Evolutionary conservation across 495 filamentous ascomycete genomes (phyloP).

Genomic region (Daldinia grandis): DNA sequence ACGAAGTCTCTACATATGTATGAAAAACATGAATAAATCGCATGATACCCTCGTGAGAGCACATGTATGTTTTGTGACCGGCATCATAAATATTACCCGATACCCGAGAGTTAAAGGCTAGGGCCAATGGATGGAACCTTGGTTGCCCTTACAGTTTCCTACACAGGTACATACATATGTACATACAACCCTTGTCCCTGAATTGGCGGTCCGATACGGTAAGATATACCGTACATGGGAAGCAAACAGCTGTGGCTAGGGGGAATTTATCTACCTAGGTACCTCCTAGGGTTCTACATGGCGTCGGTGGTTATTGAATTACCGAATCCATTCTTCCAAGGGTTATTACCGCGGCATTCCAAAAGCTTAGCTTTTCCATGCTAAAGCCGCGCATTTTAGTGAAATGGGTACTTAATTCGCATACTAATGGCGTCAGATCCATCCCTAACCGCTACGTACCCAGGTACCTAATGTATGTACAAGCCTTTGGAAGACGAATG

Average conservation of each 20-base stretch:
- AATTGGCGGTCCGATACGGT: constrained; percentile 18
- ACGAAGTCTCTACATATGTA: neutral
- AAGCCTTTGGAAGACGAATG: constrained; percentile 10
- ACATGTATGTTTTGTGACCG: constrained; percentile 11
- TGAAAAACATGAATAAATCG: too few relatives aligned
- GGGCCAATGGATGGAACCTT: constrained; percentile 24
- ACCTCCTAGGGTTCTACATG: too few relatives aligned
- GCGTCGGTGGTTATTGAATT: constrained; percentile 25
- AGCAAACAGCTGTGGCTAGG: constrained; percentile 13
- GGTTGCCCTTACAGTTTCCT: neutral
- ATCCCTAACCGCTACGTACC: constrained; percentile 3
- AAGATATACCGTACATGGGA: constrained; percentile 1
- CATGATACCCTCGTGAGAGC: constrained; percentile 19
- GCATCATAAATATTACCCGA: constrained; percentile 32
- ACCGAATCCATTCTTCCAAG: constrained; percentile 18
- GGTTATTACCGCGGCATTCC: constrained; percentile 31
- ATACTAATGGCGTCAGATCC: constrained; percentile 23
- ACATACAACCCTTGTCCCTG: constrained; percentile 16
- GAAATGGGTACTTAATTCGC: constrained; percentile 19
- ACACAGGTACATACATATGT: too few relatives aligned
- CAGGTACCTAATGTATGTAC: too few relatives aligned
- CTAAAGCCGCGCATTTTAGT: constrained; percentile 1
- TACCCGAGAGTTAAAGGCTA: constrained; percentile 23
- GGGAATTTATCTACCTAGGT: too few relatives aligned
- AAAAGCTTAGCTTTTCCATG: neutral